Evolutionary conservation across 129 eudicot genomes (phyloP).

Genomic region (Chrysanthemum seticuspe): DNA sequence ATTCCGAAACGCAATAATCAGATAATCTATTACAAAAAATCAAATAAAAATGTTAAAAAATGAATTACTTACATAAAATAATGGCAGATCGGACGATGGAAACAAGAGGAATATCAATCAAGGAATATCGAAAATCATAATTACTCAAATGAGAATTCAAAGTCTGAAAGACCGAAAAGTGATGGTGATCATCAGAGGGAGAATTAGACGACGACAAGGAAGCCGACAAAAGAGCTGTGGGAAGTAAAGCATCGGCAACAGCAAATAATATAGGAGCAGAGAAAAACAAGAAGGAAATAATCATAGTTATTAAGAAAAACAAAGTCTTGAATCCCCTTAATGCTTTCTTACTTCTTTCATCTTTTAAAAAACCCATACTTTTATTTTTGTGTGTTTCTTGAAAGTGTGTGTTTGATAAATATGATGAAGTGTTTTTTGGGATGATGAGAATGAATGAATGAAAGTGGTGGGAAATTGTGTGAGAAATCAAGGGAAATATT

Average conservation of each 20-base stretch:
- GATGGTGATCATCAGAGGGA: conserved; percentile 11
- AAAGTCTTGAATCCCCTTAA: conserved; percentile 73
- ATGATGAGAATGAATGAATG: conserved; percentile 12
- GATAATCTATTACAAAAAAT: no score
- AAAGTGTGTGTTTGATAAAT: conserved; percentile 14
- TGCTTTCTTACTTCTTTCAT: conserved; percentile 52
- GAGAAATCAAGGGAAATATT: conserved; percentile 3
- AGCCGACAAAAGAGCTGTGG: conserved; percentile 74
- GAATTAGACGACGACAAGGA: conserved; percentile 36
- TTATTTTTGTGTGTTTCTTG: background rate
- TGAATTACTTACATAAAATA: conserved; percentile 63
- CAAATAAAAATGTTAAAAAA: no score
- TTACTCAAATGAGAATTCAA: conserved; percentile 46
- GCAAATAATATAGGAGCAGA: conserved; percentile 80
- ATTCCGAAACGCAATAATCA: no score
- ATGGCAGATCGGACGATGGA: conserved; percentile 78
- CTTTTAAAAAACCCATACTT: conserved; percentile 58
- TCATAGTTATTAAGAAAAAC: conserved; percentile 69
- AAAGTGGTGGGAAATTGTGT: conserved; percentile 23
- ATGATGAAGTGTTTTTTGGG: background rate
- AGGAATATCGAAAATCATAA: conserved; percentile 78
- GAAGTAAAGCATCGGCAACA: conserved; percentile 84
- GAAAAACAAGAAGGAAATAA: conserved; percentile 63
- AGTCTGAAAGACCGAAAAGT: conserved; percentile 41
- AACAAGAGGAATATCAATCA: conserved; percentile 79